These are phyloP conservation scores for Elongisporangium undulatum DNA, from an alignment of 352 stramenopile species.

Conservation along the genomic window DNA sequence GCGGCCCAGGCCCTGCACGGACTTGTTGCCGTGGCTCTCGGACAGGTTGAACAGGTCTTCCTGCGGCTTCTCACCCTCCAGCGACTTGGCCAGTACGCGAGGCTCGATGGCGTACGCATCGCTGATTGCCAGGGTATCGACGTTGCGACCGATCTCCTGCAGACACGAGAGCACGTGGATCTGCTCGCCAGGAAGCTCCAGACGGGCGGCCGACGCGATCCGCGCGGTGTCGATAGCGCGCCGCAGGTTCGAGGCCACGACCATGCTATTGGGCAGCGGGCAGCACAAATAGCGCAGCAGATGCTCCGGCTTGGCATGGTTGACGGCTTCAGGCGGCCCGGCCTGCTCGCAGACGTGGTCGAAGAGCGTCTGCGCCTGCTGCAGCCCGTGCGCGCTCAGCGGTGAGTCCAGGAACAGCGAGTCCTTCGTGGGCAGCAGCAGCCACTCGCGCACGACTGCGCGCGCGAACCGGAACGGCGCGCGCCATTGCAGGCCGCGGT, in stretches of 20 bases:
- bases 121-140: constrained; percentile 80
- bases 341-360: constrained; percentile 30
- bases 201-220: constrained; percentile 58
- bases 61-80: constrained; percentile 35
- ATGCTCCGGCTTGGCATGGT: constrained; percentile 10
- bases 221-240: constrained; percentile 77
- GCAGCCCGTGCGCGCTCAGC: constrained; percentile 50
- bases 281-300: constrained; percentile 45
- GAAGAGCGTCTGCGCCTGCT: constrained; percentile 55
- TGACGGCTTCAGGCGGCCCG: constrained; percentile 3
- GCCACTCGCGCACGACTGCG: constrained; percentile 58
- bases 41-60: constrained; percentile 71
- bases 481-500: constrained; percentile 53
- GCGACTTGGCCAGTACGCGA: constrained; percentile 17
- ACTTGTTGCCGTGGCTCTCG: constrained; percentile 84
- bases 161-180: constrained; percentile 82
- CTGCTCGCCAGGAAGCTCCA: constrained; percentile 44
- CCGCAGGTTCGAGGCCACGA: constrained; percentile 73
- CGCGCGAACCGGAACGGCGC: constrained; percentile 43
- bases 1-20: constrained; percentile 48
- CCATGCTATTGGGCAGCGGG: constrained; percentile 42
- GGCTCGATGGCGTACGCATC: constrained; percentile 35
- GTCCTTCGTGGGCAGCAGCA: constrained; percentile 57
- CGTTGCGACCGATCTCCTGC: constrained; percentile 83
- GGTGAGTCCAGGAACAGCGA: constrained; percentile 86